These are phyloP conservation scores for Asterella californica DNA, from an alignment of 225 moss, liverwort and hornwort genomes.

Conservation along the genomic window DNA sequence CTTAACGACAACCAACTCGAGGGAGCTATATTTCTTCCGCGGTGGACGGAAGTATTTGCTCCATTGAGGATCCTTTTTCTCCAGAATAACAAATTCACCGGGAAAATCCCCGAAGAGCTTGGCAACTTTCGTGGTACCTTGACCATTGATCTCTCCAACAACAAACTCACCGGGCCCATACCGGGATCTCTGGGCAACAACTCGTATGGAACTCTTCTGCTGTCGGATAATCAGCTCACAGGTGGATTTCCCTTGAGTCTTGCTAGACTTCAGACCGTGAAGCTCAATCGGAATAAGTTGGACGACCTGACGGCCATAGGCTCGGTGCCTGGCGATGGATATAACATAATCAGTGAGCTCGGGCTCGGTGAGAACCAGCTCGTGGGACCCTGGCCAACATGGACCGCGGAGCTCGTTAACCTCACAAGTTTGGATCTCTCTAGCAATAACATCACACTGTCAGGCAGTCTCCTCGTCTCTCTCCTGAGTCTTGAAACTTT, in stretches of 20 bases:
- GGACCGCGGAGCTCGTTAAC: constrained; percentile 18
- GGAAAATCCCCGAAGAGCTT: constrained; percentile 28
- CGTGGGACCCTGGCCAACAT: constrained; percentile 17
- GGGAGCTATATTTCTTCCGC: constrained; percentile 9
- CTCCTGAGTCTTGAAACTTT: neutral
- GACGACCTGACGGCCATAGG: constrained; percentile 7
- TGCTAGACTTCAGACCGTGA: constrained; percentile 3
- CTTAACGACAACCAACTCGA: constrained; percentile 37
- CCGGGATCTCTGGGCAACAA: constrained; percentile 49
- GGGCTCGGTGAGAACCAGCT: constrained; percentile 13
- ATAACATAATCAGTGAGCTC: constrained; percentile 16
- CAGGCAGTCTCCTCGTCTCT: neutral
- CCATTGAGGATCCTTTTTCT: constrained; percentile 42
- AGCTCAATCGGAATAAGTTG: constrained; percentile 9
- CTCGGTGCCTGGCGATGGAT: constrained; percentile 5
- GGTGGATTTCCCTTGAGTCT: constrained; percentile 17
- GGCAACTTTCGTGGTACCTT: constrained; percentile 25
- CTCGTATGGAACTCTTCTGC: constrained; percentile 16
- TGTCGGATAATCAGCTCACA: constrained; percentile 23
- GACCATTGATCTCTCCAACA: constrained; percentile 74
- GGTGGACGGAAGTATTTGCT: constrained; percentile 2
- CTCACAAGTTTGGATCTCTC: constrained; percentile 11
- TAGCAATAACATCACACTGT: constrained; percentile 6
- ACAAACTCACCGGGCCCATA: constrained; percentile 53
- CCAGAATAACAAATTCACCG: constrained; percentile 43